These are phyloP conservation scores for Populus tomentosa DNA, from an alignment of 441 rosid species.

Conservation along the genomic window DNA sequence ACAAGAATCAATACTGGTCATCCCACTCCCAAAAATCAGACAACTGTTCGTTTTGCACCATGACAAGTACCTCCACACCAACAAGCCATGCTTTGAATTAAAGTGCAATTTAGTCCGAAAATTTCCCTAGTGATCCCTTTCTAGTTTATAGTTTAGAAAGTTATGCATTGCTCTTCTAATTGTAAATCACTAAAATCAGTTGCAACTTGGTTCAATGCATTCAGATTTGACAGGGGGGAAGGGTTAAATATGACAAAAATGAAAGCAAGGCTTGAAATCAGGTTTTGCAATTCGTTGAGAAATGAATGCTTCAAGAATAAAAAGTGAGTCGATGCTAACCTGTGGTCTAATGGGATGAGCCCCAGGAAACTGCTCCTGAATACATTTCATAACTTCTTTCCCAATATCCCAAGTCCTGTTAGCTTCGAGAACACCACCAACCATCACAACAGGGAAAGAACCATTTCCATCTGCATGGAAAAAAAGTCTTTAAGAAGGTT, in stretches of 20 bases:
- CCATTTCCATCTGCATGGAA: conserved; percentile 44
- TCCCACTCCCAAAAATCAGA: background rate
- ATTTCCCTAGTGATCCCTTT: background rate
- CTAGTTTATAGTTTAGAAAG: background rate
- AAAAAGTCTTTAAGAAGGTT: background rate
- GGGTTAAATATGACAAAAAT: background rate
- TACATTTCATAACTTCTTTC: conserved; percentile 45
- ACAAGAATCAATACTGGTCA: background rate
- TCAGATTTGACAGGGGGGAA: background rate
- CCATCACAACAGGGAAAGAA: conserved; percentile 62
- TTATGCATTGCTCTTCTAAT: background rate
- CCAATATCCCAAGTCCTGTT: conserved; percentile 63
- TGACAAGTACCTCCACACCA: background rate
- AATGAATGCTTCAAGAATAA: background rate
- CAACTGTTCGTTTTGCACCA: background rate
- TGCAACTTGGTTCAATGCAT: background rate
- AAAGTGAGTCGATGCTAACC: conserved; percentile 30
- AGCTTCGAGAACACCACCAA: conserved; percentile 65
- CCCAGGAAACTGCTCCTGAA: conserved; percentile 43
- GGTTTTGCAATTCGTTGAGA: background rate
- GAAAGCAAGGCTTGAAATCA: background rate
- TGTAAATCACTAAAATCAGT: background rate
- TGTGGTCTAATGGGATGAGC: conserved; percentile 50
- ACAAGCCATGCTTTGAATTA: background rate
- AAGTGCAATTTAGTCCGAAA: background rate